Conservation (phyloP, 345 rosid species). For the Tarenaya hassleriana region DNA sequence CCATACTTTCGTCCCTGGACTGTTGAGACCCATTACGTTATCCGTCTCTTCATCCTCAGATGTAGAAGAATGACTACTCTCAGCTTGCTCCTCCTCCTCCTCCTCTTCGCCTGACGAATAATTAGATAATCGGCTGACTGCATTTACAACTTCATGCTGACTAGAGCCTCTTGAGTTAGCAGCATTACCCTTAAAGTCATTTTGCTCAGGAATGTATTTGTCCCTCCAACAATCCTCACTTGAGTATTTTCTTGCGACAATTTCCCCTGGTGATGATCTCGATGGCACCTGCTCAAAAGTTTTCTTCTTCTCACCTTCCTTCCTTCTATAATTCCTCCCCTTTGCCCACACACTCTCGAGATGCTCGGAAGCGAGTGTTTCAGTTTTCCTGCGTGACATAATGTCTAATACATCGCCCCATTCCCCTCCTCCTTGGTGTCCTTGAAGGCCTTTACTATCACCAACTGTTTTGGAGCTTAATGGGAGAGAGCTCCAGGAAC, state of each 20-base stretch:
- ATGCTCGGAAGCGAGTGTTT: slow-evolving; percentile 89
- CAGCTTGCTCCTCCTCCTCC: slow-evolving; percentile 46
- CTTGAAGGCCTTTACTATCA: slow-evolving; percentile 36
- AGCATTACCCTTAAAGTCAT: slow-evolving; percentile 19
- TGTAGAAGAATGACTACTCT: slow-evolving; percentile 54
- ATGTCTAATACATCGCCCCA: slow-evolving; percentile 79
- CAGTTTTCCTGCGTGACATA: slow-evolving; percentile 78
- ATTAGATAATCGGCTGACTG: slow-evolving; percentile 31
- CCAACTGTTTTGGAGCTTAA: slow-evolving; percentile 38
- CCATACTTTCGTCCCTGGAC: slow-evolving; percentile 97
- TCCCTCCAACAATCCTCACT: slow-evolving; percentile 31
- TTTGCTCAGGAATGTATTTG: slow-evolving; percentile 27
- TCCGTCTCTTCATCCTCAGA: slow-evolving; percentile 80
- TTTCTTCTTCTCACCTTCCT: slow-evolving; percentile 30
- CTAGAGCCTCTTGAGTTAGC: slow-evolving; percentile 24
- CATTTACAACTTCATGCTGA: slow-evolving; percentile 29
- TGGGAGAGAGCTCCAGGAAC: slow-evolving; percentile 66
- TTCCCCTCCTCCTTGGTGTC: slow-evolving; percentile 50
- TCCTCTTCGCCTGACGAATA: slow-evolving; percentile 47
- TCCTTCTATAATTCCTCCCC: slow-evolving; percentile 77
- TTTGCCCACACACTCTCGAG: slow-evolving; percentile 97
- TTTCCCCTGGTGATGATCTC: slow-evolving; percentile 27
- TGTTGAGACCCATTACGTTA: slow-evolving; percentile 62
- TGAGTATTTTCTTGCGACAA: no score
- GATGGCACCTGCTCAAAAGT: slow-evolving; percentile 25